Evolutionary conservation across 192 early-diverging fungal genomes (phyloP), one percentile per base, ranked within the genome.

Genomic region (Backusella psychrophila): DNA sequence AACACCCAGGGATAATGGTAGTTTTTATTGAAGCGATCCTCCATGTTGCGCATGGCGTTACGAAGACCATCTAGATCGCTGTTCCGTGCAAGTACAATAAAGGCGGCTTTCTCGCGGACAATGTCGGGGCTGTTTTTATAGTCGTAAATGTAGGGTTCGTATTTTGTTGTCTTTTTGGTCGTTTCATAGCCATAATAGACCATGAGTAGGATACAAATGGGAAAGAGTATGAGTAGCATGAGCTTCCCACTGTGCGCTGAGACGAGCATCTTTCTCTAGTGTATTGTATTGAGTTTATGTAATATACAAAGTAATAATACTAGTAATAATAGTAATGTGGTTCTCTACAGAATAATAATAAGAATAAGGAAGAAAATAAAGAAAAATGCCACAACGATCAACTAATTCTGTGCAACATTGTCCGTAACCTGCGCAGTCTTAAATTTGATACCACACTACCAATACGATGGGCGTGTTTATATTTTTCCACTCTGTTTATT

Each of bases 1-100:
- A 95, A 95, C 49, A 97, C 91, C 80, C 93, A 97, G 0, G 94
- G 94, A 78, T 96, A 97, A 76, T 92, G 83, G 83, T 89, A 93
- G 36, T 87, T 85, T 35, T 76, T 44, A 76, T 96, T 96, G 84
- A 95, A 96, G 19, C 94, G 84, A 73, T 92, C 90, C 77, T 96
- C 93, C 39, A 95, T 77, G 73, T 93, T 86, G 52, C 77, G 82
- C 70, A 96, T 85, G 0, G 92, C 77, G 7, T 80, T 66, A 3
- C 81, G 74, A 56, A 91, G 81, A 15, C 85, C 90, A 26, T 86
- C 75, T 36, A 93, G 74, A 46, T 96, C 94, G 4, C 75, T 75
- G 59, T 96, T 94, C 4, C 92, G 84, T 19, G 93, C 91, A 5
- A 96, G 82, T 33, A 96, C 87, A 26, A 95, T 88, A 84, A 95